Base-by-base conservation (phyloP, 192 early-diverging fungal species). In the Entomortierella beljakovae region DNA sequence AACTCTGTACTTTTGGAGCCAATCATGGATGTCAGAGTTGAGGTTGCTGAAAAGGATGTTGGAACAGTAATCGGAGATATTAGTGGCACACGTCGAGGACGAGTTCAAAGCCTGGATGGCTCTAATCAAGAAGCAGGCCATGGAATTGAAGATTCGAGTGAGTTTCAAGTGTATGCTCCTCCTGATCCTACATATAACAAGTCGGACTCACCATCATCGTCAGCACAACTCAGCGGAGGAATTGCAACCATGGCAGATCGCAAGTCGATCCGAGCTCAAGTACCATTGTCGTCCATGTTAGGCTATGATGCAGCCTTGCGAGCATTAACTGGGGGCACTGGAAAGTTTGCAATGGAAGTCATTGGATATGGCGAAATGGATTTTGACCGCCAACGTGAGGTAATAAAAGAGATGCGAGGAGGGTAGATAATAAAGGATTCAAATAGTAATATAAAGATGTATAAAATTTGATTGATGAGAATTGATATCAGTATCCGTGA, bases 281-380 rank as follows among this genome's bases (percentile, higher is more conserved):
- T 92, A 0, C 95, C 96, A 13, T 81, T 99, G 33, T 87, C 88
- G 46, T 84, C 91, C 1, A 90, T 98, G 91, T 75, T 96, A 1
- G 96, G 95, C 4, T 99, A 99, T 61, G 87, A 94, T 22, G 90
- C 87, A 5, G 81, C 85, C 2, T 73, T 99, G 68, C 83, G 97
- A 33, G 91, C 92, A n/a, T 80, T 97, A 75, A 96, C 97, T 0
- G 94, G 90, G 2, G 97, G 97, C 16, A 90, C 88, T 3, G 97
- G 90, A 11, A 84, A 87, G 18, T 97, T 97, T 64, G 84, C 90
- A 18, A 96, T 99, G 94, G 85, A 88, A 48, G 85, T 97, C 10
- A 80, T 86, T 58, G 94, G 92, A 1, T 97, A 95, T 84, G 94
- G 92, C 5, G 68, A 86, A 8, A 92, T 96, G 91, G 81, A 85